Percentiles rank a stretch among this genome's conserved stretches.
Evolutionary conservation across 768 basidiomycete species (phyloP).

Genomic region (Suillus bovinus): DNA sequence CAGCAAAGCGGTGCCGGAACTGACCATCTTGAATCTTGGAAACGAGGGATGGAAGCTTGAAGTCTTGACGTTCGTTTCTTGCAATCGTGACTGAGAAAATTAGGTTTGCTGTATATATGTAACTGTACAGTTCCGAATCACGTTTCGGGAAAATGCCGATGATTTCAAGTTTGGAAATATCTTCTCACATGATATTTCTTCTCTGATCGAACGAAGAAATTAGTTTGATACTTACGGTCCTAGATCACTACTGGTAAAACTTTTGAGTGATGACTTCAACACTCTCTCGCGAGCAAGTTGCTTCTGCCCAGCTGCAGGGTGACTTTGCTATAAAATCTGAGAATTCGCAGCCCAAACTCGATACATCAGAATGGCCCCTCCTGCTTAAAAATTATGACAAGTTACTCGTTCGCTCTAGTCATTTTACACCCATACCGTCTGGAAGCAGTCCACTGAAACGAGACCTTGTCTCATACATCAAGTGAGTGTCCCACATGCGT

Average conservation of each 20-base stretch:
- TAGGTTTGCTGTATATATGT: conserved; percentile 26
- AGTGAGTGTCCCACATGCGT: conserved; percentile 44
- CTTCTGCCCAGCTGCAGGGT: conserved; percentile 69
- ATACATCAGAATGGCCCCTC: conserved; percentile 97
- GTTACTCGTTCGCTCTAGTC: conserved; percentile 88
- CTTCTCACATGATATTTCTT: conserved; percentile 22
- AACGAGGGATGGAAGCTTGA: conserved; percentile 34
- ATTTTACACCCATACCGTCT: conserved; percentile 96
- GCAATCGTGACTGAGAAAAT: conserved; percentile 5
- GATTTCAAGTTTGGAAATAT: conserved; percentile 6
- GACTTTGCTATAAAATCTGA: conserved; percentile 87
- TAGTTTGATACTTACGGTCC: background rate
- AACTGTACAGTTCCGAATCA: conserved; percentile 53
- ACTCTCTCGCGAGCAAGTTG: conserved; percentile 67
- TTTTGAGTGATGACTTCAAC: conserved; percentile 16
- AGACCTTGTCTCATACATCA: conserved; percentile 89
- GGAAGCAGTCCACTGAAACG: conserved; percentile 95
- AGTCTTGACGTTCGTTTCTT: conserved; percentile 19
- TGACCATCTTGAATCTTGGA: conserved; percentile 70
- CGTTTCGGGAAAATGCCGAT: conserved; percentile 14
- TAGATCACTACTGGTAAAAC: background rate
- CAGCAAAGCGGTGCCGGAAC: conserved; percentile 83
- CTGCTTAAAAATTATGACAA: conserved; percentile 99
- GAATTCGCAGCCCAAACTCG: conserved; percentile 67
- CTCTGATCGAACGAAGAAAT: background rate